Base-by-base conservation (phyloP, 352 stramenopile species). In the Aphanomyces astaci region DNA sequence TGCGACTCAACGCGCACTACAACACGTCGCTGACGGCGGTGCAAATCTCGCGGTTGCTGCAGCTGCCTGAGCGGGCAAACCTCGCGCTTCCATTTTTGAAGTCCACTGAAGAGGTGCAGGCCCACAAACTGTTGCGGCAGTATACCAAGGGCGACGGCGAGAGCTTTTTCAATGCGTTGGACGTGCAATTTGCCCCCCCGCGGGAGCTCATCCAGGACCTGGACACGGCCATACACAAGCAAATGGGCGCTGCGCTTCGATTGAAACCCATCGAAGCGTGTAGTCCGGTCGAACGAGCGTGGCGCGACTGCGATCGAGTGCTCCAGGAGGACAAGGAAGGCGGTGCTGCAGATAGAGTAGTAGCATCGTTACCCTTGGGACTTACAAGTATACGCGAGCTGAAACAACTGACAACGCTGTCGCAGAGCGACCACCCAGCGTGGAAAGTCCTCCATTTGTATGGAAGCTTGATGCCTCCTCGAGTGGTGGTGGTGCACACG, bases 81-180 rank as follows among this genome's bases (percentile, higher is more conserved):
- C 79, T 94, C 32, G 85, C 85, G 1, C 75, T 92, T 17, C 80
- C 83, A 10, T 94, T 94, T 62, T 65, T 92, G 39, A 91, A 87
- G 63, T 73, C 74, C 0, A 45, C 49, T 4, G 76, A 80, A 13
- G 82, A 92, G 66, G 73, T 92, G 24, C 69, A 81, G 17, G 80
- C 77, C 0, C 80, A 91, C 51, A 69, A 57, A 10, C 63, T 94
- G 24, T 56, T 94, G 1, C 76, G 82, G 13, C 89, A 88, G 66
- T 94, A 84, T 54, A 81, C 82, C 7, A 87, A 83, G 64, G 79
- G 78, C 0, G 83, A 94, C 51, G 85, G 85, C 4, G 82, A 90
- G 56, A 78, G 10, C 19, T 27, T 68, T 25, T 32, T 68, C 33
- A 68, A 68, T 27, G 15, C 10, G 4, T 15, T 60, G 19, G 62